phyloP scores from a whole-genome alignment of 441 rosid genomes.

The Geranium incanum region DNA sequence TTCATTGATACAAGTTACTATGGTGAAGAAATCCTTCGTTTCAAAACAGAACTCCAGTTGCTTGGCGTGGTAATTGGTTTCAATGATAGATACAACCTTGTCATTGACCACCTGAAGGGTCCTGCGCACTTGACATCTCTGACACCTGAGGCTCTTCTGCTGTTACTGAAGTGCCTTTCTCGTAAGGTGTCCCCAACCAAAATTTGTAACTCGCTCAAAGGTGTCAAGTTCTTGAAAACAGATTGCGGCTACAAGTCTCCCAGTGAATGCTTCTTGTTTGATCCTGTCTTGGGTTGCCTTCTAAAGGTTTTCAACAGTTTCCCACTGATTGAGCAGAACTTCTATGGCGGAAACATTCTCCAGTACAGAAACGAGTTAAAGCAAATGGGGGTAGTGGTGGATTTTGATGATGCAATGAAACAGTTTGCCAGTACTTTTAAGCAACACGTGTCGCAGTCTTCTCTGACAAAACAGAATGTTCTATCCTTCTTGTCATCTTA shows the following conservation, averaged over 20 bases:
- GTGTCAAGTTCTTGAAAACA: conserved; percentile 40
- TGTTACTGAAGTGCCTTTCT: conserved; percentile 37
- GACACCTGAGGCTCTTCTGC: conserved; percentile 35
- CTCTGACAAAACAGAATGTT: conserved; percentile 30
- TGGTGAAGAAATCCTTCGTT: conserved; percentile 32
- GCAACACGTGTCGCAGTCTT: conserved; percentile 29
- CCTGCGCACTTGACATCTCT: conserved; percentile 17
- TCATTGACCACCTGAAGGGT: conserved; percentile 33
- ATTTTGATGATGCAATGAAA: conserved; percentile 39
- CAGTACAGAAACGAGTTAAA: conserved; percentile 35
- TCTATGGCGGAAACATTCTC: conserved; percentile 34
- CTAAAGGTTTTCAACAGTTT: conserved; percentile 37
- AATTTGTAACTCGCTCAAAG: conserved; percentile 23
- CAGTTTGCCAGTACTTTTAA: conserved; percentile 32
- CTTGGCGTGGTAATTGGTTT: conserved; percentile 48
- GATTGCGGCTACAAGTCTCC: conserved; percentile 39
- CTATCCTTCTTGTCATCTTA: conserved; percentile 40
- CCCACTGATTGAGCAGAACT: conserved; percentile 35
- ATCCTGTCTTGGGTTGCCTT: conserved; percentile 50
- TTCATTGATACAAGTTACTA: conserved; percentile 39
- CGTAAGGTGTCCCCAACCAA: conserved; percentile 1
- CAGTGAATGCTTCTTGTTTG: conserved; percentile 43
- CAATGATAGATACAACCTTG: conserved; percentile 24
- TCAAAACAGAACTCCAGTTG: conserved; percentile 39
- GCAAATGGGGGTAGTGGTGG: conserved; percentile 40